phyloP scores from a whole-genome alignment of 768 basidiomycete genomes.

The Naganishia kalamii region DNA sequence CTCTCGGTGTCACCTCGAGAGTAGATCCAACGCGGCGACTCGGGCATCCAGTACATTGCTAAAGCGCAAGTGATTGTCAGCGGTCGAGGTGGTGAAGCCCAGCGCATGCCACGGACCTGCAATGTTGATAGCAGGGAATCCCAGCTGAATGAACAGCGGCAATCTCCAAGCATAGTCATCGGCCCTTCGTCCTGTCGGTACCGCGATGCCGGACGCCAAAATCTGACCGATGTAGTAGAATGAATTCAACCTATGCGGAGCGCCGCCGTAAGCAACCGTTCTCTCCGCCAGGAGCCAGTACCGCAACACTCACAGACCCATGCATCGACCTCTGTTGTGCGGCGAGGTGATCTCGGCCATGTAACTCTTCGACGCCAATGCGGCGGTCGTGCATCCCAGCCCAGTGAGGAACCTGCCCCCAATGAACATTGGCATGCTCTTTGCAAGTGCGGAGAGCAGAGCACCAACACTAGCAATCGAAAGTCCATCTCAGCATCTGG shows the following conservation, averaged over 20 bases:
- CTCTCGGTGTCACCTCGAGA: slow-evolving; percentile 50
- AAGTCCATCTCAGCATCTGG: neutral
- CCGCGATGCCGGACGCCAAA: slow-evolving; percentile 56
- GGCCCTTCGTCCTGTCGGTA: slow-evolving; percentile 51
- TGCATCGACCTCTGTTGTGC: slow-evolving; percentile 52
- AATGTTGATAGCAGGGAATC: neutral
- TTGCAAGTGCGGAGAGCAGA: slow-evolving; percentile 53
- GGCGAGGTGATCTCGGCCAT: slow-evolving; percentile 52
- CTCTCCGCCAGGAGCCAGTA: neutral
- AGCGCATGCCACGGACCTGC: neutral
- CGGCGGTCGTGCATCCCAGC: neutral
- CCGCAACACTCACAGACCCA: slow-evolving; percentile 49
- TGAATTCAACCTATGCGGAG: slow-evolving; percentile 44
- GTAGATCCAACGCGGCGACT: slow-evolving; percentile 58
- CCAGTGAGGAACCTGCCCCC: slow-evolving; percentile 55
- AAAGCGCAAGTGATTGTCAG: neutral
- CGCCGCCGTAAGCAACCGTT: neutral
- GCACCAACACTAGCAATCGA: slow-evolving; percentile 49
- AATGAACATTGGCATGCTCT: slow-evolving; percentile 46
- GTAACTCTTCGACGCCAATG: neutral
- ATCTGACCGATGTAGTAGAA: slow-evolving; percentile 58
- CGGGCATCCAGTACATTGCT: slow-evolving; percentile 48
- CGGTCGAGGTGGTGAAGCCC: neutral
- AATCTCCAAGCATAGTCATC: slow-evolving; percentile 53
- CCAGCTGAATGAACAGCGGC: slow-evolving; percentile 52